Base-by-base conservation (phyloP, 352 stramenopile genomes). In the Globisporangium acanthophoron region DNA sequence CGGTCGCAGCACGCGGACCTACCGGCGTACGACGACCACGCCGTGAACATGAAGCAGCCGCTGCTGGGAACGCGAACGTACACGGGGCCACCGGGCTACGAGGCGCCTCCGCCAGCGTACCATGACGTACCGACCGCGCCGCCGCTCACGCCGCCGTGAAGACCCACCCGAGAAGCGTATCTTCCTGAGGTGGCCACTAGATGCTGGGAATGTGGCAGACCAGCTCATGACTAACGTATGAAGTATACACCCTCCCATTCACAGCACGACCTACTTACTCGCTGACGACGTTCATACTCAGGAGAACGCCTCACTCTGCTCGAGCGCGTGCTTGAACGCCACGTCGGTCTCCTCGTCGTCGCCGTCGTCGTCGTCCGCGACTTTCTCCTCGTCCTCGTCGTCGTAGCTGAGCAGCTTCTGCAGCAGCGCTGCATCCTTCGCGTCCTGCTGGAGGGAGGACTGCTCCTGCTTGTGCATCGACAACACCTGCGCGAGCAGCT, bases 21-120 rank as follows among this genome's bases (percentile, higher is more conserved):
- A 0, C 57, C 79, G 46, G 62, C 69, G 18, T 70, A 40, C 24
- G 56, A 15, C 68, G 29, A 46, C 11, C 37, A 84, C 31, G 62
- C 76, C 21, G 66, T 83, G 13, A 76, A 92, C 59, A 83, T 90
- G 74, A 70, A 88, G 51, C 65, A 89, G 62, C 79, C 82, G 20
- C 74, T 92, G 44, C 67, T 92, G 7, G 64, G 71, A 0, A 66
- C 59, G 5, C 62, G 63, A 4, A 63, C 68, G 31, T 81, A 85
- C 59, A 61, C 75, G 39, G 55, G 85, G 27, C 64, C 74, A 9
- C 60, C 65, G 13, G 24, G 49, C 15, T 67, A 71, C 33, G 69
- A 87, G 18, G 24, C 41, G 18, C 47, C 62, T 1, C 72, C 78
- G 31, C 78, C 85, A 7, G 69, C 78, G 8, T 80, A 81, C 53